Evolutionary conservation across 208 protist species (phyloP), one percentile per base, ranked within the genome.

Genomic region (Trypanosoma vivax): DNA sequence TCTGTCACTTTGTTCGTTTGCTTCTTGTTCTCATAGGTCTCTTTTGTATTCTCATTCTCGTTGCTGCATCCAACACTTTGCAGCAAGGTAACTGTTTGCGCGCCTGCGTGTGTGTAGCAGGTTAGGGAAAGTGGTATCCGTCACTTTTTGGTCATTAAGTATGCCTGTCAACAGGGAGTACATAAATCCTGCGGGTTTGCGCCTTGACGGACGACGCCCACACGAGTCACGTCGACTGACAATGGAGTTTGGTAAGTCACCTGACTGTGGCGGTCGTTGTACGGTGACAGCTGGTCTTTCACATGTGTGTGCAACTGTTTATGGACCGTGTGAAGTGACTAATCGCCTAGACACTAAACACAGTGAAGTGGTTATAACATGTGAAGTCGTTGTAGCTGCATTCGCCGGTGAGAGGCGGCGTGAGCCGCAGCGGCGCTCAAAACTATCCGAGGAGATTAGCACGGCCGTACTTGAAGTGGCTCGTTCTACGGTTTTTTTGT

Each of bases 221-320:
- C 64, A 65, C 16, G 83, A 94, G 54, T 45, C 69, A n/a, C 67
- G 87, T 21, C 64, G 59, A 21, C 50, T 87, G 43, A 61, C 53
- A 10, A 62, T 89, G 10, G 64, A 84, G 45, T 94, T 94, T 47
- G 73, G 76, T 49, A 82, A 71, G 25, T 27, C 86, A 5, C 47
- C 70, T 19, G 75, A 65, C 2, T 79, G 69, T 27, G 87, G 91
- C 57, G 87, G 87, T 21, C 84, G 78, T 66, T 94, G 87, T 59
- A 73, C 74, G 25, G 33, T 88, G 19, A 60, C 46, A 4, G 65
- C 65, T 13, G 82, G 82, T 0, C 53, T 73, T 10, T 73, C 87
- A 3, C 76, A 65, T 45, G 80, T 91, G 11, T 85, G 75, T 54
- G 83, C 83, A 23, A 73, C 65, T 37, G 74, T 94, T 3, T 74